These are phyloP conservation scores for Colletotrichum viniferum DNA, from an alignment of 2,329 filamentous ascomycete species.

Conservation along the genomic window DNA sequence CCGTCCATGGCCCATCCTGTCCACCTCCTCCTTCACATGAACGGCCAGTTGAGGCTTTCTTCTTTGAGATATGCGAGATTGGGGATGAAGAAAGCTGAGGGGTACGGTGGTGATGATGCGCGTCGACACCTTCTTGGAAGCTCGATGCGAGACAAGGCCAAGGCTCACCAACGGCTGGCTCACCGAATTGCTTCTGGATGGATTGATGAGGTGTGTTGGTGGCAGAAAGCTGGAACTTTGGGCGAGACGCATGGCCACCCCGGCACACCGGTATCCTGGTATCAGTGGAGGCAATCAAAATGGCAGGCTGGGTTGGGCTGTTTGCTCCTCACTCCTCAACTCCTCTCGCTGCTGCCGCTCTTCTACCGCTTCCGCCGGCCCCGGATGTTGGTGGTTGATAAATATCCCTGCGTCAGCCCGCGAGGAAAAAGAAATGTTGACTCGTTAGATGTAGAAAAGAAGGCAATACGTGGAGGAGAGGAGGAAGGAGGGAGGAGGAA, in stretches of 20 bases:
- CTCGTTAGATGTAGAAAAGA: background rate
- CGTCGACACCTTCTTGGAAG: background rate
- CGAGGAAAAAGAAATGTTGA: background rate
- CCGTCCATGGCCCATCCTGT: background rate
- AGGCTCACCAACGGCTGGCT: background rate
- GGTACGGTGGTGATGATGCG: background rate
- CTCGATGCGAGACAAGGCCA: background rate
- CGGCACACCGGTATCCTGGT: background rate
- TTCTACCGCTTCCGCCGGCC: background rate
- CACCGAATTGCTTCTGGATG: background rate
- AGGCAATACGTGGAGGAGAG: background rate
- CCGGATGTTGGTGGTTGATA: background rate
- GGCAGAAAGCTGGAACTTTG: background rate
- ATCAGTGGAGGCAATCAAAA: background rate
- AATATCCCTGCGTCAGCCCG: background rate
- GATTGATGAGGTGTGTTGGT: background rate
- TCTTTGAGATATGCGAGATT: background rate
- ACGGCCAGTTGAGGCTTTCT: background rate
- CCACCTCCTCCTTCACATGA: background rate
- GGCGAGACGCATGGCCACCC: background rate
- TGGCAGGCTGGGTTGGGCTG: background rate
- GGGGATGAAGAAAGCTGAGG: slow-evolving; percentile 1
- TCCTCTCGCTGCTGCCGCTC: background rate
- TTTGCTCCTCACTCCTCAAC: background rate
- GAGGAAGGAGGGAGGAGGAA: background rate